phyloP scores from a whole-genome alignment of 2,329 filamentous ascomycete species.

The Penicillium brasilianum region DNA sequence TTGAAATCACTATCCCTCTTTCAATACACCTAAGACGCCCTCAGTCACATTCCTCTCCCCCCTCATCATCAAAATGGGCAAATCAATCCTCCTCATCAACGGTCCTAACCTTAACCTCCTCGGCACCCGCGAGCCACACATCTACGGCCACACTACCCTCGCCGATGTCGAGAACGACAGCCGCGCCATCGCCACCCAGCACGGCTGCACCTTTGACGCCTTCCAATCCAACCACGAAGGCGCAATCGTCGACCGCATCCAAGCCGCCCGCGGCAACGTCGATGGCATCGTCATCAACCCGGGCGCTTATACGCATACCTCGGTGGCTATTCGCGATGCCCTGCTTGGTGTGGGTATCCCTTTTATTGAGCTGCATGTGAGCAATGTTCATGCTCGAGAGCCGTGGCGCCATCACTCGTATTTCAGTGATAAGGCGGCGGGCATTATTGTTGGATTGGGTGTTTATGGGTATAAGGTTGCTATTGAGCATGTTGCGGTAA shows the following conservation, averaged over 20 bases:
- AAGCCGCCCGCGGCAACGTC: constrained; percentile 63
- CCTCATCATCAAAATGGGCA: constrained; percentile 33
- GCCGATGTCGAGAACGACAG: constrained; percentile 61
- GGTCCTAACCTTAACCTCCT: constrained; percentile 84
- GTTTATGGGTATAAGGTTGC: constrained; percentile 66
- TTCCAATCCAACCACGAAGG: constrained; percentile 84
- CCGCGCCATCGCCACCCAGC: constrained; percentile 54
- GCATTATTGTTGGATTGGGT: constrained; percentile 73
- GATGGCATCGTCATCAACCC: constrained; percentile 75
- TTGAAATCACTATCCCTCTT: too few species aligned
- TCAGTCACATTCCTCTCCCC: background rate
- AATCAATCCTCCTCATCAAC: constrained; percentile 72
- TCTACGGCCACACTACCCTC: constrained; percentile 75
- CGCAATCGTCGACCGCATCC: constrained; percentile 73
- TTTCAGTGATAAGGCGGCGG: constrained; percentile 75
- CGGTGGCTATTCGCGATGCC: constrained; percentile 76
- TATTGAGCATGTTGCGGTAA: constrained; percentile 56
- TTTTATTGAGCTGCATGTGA: constrained; percentile 78
- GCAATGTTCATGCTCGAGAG: constrained; percentile 75
- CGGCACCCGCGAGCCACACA: constrained; percentile 72
- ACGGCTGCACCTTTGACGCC: constrained; percentile 58
- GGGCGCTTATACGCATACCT: constrained; percentile 76
- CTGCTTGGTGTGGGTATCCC: constrained; percentile 71
- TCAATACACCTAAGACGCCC: too few species aligned
- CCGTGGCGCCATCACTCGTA: constrained; percentile 71